Conservation (phyloP, 495 filamentous ascomycete genomes). For the Xylaria telfairii region DNA sequence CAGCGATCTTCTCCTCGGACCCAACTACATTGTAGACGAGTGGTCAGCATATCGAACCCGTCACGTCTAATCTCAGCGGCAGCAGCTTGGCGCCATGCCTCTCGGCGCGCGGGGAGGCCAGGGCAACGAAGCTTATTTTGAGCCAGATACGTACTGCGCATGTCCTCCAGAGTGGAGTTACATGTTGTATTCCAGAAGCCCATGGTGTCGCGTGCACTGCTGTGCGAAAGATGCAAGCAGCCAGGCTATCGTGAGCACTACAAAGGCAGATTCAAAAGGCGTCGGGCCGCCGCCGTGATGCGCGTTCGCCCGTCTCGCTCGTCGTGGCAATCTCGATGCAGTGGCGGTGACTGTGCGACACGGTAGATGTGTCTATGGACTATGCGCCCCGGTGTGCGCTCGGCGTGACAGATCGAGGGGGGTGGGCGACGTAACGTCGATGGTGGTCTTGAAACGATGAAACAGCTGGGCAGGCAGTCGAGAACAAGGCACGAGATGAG, state of each 20-base stretch:
- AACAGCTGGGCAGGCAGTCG: neutral
- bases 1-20: constrained; percentile 50
- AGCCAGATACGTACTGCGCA: constrained; percentile 54
- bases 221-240: neutral
- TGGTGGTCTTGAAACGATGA: neutral
- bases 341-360: neutral
- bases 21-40: constrained; percentile 30
- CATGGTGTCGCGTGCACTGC: constrained; percentile 21
- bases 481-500: neutral
- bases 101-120: constrained; percentile 32
- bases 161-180: constrained; percentile 61
- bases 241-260: neutral
- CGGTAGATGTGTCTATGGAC: neutral
- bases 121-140: constrained; percentile 27
- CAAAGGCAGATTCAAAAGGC: neutral
- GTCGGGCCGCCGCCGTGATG: constrained; percentile 13
- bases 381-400: constrained; percentile 6
- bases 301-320: neutral
- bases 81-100: constrained; percentile 35
- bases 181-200: constrained; percentile 47
- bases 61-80: constrained; percentile 12
- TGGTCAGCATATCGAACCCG: constrained; percentile 32
- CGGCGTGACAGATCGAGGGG: neutral
- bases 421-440: constrained; percentile 1
- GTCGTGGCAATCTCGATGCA: neutral